Conservation (phyloP, 257 asterid genomes). For the Salvia hispanica region DNA sequence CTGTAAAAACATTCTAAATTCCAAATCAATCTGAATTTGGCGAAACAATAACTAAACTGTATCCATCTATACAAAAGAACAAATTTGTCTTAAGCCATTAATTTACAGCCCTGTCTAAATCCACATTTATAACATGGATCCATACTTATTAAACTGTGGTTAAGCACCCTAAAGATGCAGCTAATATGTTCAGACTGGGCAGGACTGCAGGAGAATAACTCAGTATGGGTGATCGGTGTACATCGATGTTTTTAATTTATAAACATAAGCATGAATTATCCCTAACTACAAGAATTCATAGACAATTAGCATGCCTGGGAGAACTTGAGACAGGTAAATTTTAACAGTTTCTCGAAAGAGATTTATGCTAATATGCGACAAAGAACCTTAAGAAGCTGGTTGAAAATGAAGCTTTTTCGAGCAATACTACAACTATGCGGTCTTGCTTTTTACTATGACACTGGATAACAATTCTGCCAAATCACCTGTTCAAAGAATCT, state of each 20-base stretch:
- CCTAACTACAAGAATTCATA: not conserved
- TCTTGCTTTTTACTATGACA: conserved; percentile 22
- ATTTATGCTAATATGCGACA: not conserved
- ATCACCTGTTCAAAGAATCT: conserved; percentile 88
- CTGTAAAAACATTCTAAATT: conserved; percentile 1
- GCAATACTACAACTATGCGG: conserved; percentile 2
- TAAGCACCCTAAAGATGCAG: conserved; percentile 11
- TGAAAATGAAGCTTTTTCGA: not conserved
- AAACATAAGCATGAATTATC: not conserved
- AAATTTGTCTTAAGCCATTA: not conserved
- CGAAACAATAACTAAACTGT: not conserved
- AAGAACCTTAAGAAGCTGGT: conserved; percentile 21
- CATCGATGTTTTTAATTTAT: not conserved
- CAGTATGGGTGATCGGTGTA: not conserved
- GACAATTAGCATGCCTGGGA: conserved; percentile 18
- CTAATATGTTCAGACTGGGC: conserved; percentile 11
- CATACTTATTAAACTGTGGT: not conserved
- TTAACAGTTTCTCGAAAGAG: conserved; percentile 7
- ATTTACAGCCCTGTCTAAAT: not conserved
- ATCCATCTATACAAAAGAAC: conserved; percentile 17
- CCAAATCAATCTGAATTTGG: conserved; percentile 12
- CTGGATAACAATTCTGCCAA: conserved; percentile 7
- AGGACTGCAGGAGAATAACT: not conserved
- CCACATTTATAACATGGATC: conserved; percentile 19
- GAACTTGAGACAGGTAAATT: conserved; percentile 23